Evolutionary conservation across 805 yeast species (phyloP).

Genomic region (Lachancea lanzarotensis): DNA sequence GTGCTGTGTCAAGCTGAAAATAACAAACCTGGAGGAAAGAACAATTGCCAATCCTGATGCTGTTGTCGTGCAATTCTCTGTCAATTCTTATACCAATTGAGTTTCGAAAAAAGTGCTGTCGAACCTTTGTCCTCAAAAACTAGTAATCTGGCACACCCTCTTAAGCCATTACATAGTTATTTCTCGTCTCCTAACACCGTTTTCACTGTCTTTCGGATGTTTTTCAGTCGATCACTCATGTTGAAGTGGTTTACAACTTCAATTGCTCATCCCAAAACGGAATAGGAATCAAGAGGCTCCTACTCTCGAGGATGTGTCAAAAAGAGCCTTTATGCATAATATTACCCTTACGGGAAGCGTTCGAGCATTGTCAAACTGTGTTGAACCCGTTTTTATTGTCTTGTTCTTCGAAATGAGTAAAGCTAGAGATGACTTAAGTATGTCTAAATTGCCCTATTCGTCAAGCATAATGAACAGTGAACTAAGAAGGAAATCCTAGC

Average conservation of each 20-base stretch:
- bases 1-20: no score
- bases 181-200: not conserved
- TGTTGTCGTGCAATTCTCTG: not conserved
- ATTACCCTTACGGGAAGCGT: not conserved
- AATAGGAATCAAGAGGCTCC: not conserved
- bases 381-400: not conserved
- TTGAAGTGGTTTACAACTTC: not conserved
- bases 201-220: not conserved
- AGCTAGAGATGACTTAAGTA: not conserved
- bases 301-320: not conserved
- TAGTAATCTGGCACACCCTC: no score
- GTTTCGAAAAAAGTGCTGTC: no score
- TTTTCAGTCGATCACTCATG: not conserved
- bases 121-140: not conserved
- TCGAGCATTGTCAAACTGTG: not conserved
- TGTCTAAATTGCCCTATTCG: not conserved
- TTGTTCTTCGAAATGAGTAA: no score
- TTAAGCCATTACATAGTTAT: no score
- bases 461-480: not conserved
- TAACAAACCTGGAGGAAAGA: no score
- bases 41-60: not conserved
- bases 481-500: no score
- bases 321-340: not conserved
- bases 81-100: slow-evolving; percentile 2
- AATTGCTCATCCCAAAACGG: not conserved